Base-by-base conservation (phyloP, 2,329 filamentous ascomycete species). In the Cryphonectria parasitica region DNA sequence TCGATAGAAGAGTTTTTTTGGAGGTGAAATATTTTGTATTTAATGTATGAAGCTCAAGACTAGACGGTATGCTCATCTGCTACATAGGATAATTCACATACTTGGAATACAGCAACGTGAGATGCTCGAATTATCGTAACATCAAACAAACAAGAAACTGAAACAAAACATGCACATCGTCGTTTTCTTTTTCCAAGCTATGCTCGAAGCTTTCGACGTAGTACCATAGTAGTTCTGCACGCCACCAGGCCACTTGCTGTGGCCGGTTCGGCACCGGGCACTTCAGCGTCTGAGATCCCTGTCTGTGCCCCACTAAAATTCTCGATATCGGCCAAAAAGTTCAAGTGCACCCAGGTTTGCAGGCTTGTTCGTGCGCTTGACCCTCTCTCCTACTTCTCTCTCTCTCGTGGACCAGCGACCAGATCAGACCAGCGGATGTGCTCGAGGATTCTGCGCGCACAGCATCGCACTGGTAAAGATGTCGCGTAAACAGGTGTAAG, bases 401-500 rank as follows among this genome's bases (percentile, higher is more conserved):
- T 45, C 39, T 36, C 17, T 45, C 39, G 34, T 54, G 34, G 64
- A 66, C 64, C 65, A 39, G 31, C 25, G 67, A 66, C 39, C 52
- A 25, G 67, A 66, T 28, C 52, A 25, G 63, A 63, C 64, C 62
- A 39, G 31, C 25, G 63, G 69, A 52, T 65, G 49, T 49, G 64
- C 34, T 71, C 60, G 63, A 64, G 54, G 61, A 34, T 34, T 60
- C 41, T 36, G 62, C 64, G 64, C 64, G 62, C 60, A 63, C 34
- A 66, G 62, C 19, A 49, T n/a, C 19, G 75, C 74, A 69, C 74
- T 71, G 71, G 73, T 76, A 85, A 85, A 78, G 66, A 89, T 89
- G 88, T 83, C 86, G 79, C 88, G 88, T 79, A 90, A 90, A 79
- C 83, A 84, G 77, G 82, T 87, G 82, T 86, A 81, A 75, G 84